Evolutionary conservation across 495 filamentous ascomycete genomes (phyloP).

Genomic region (Pseudoneurospora amorphoporcata): DNA sequence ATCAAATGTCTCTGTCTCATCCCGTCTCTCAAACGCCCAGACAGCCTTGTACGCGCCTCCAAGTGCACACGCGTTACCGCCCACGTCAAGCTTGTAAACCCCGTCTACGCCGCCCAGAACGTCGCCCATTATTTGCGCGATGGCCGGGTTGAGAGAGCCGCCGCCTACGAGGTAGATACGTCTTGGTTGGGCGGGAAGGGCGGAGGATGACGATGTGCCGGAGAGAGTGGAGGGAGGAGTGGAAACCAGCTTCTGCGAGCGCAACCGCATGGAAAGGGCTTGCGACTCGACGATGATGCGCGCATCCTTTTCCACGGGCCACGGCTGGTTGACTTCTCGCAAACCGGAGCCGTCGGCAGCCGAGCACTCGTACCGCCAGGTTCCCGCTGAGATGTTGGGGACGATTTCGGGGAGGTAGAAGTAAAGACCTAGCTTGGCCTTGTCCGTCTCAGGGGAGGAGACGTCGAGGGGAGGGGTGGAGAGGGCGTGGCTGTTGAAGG

Average conservation of each 20-base stretch:
- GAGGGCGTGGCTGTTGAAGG: conserved; percentile 62
- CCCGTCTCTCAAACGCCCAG: conserved; percentile 71
- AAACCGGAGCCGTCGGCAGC: conserved; percentile 37
- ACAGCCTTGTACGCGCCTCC: conserved; percentile 96
- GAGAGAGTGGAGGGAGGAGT: conserved; percentile 31
- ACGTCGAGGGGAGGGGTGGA: conserved; percentile 58
- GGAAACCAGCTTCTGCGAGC: conserved; percentile 61
- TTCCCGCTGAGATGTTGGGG: conserved; percentile 72
- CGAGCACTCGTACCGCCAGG: conserved; percentile 70
- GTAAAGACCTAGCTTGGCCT: conserved; percentile 77
- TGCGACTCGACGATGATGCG: conserved; percentile 91
- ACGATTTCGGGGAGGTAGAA: conserved; percentile 95
- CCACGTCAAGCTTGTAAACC: conserved; percentile 83
- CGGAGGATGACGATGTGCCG: background rate
- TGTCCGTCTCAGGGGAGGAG: conserved; percentile 30
- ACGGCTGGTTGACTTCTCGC: conserved; percentile 30
- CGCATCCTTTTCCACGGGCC: conserved; percentile 51
- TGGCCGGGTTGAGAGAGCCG: conserved; percentile 77
- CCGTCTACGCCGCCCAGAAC: conserved; percentile 83
- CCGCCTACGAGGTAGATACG: conserved; percentile 91
- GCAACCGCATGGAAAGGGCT: conserved; percentile 77
- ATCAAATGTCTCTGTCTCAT: conserved; percentile 67
- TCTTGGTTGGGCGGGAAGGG: conserved; percentile 72
- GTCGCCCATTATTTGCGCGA: conserved; percentile 69
- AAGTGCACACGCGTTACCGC: conserved; percentile 91